These are phyloP conservation scores for Hippophae tibetana DNA, from an alignment of 306 rosid genomes.

Conservation along the genomic window DNA sequence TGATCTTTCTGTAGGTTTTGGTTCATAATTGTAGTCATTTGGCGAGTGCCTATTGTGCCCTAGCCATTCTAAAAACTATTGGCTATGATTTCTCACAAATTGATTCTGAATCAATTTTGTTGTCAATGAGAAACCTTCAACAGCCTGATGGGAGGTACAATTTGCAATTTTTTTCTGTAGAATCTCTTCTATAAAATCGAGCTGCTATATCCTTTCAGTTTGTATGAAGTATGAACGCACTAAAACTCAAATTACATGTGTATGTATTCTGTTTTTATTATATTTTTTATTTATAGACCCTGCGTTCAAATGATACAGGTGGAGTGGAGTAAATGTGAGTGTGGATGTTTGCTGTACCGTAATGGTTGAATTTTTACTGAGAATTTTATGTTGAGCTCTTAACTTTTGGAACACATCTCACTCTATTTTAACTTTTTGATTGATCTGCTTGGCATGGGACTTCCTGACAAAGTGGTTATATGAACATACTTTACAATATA, in stretches of 20 bases:
- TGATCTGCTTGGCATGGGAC: slow-evolving; percentile 6
- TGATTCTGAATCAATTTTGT: slow-evolving; percentile 39
- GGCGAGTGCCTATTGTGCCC: slow-evolving; percentile 85
- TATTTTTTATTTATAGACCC: too few species aligned
- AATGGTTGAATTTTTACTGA: background rate
- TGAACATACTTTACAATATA: slow-evolving; percentile 12
- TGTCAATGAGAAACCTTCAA: slow-evolving; percentile 84
- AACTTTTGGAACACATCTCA: background rate
- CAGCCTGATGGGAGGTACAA: slow-evolving; percentile 91
- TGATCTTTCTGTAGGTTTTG: slow-evolving; percentile 34
- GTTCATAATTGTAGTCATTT: slow-evolving; percentile 59
- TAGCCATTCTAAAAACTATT: slow-evolving; percentile 67
- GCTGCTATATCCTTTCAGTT: background rate
- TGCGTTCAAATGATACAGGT: too few species aligned
- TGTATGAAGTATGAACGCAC: too few species aligned
- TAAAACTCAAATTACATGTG: too few species aligned
- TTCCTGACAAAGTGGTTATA: slow-evolving; percentile 4
- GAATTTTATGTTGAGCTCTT: background rate
- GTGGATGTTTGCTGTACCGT: background rate
- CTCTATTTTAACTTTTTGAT: slow-evolving; percentile 4
- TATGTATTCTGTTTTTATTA: background rate
- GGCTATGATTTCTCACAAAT: slow-evolving; percentile 53
- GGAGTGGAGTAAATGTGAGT: too few species aligned
- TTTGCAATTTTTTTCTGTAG: slow-evolving; percentile 11
- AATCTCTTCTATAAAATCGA: background rate